These are phyloP conservation scores for Apiotrichum mycotoxinovorans DNA, from an alignment of 1,284 basidiomycete species.

Conservation along the genomic window DNA sequence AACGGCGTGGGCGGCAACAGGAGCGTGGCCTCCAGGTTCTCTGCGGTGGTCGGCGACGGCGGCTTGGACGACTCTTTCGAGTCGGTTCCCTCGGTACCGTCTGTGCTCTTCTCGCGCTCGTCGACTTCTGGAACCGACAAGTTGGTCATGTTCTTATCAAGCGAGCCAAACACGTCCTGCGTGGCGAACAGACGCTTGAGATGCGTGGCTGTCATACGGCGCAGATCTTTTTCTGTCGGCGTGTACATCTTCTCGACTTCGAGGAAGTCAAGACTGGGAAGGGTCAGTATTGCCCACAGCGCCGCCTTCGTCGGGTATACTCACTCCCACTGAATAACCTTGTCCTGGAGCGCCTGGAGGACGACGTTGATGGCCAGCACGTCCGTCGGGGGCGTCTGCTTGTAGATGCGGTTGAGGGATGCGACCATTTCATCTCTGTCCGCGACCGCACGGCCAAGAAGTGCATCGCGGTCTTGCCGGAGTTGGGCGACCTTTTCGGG, in stretches of 20 bases:
- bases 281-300: constrained; percentile 1
- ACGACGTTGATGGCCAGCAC: constrained; percentile 86
- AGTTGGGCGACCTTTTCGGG: constrained; percentile 43
- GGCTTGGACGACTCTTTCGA: constrained; percentile 3
- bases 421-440: constrained; percentile 72
- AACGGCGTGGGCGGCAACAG: background rate
- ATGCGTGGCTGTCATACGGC: constrained; percentile 48
- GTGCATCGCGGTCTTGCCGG: constrained; percentile 38
- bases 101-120: constrained; percentile 53
- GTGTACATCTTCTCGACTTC: constrained; percentile 56
- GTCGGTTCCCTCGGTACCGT: background rate
- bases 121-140: constrained; percentile 73
- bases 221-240: constrained; percentile 50
- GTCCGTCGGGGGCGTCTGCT: constrained; percentile 72
- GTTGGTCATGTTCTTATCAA: constrained; percentile 44
- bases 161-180: constrained; percentile 48
- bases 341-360: constrained; percentile 81
- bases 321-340: constrained; percentile 87
- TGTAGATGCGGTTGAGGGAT: constrained; percentile 75
- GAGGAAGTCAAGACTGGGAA: constrained; percentile 51
- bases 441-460: constrained; percentile 67
- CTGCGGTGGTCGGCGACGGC: background rate
- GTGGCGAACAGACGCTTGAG: constrained; percentile 56
- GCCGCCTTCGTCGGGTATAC: no score
- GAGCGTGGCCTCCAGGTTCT: background rate